Evolutionary conservation across 2,329 filamentous ascomycete species (phyloP).

Genomic region (Botrytis fragariae): DNA sequence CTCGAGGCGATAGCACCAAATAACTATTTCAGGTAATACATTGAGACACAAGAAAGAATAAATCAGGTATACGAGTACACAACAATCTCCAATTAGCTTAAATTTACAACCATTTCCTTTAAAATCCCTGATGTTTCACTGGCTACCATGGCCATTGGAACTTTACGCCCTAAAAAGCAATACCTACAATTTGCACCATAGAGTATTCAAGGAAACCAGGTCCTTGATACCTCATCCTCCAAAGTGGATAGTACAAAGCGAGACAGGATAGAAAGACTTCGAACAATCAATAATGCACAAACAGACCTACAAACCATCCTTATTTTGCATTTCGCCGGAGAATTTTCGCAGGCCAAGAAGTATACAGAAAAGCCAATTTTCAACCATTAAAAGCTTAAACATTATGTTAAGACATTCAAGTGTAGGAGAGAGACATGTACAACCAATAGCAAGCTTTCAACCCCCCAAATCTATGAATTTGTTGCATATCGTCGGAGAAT

Average conservation of each 20-base stretch:
- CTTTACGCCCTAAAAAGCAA: neutral
- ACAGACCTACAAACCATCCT: neutral
- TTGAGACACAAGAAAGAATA: too few relatives aligned
- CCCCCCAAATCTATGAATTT: neutral
- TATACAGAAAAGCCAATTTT: neutral
- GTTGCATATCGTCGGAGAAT: neutral
- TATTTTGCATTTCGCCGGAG: neutral
- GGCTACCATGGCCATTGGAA: accelerated
- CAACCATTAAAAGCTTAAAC: neutral
- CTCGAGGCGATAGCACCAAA: too few relatives aligned
- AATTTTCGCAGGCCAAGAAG: neutral
- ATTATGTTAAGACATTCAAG: too few relatives aligned
- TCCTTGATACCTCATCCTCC: neutral
- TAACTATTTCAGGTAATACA: too few relatives aligned
- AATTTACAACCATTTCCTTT: accelerated
- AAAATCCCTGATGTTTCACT: accelerated
- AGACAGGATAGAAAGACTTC: neutral
- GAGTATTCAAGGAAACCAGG: accelerated
- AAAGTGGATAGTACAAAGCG: neutral
- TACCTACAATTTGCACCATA: neutral
- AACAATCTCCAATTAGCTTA: too few relatives aligned
- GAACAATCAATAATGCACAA: neutral
- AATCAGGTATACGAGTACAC: too few relatives aligned
- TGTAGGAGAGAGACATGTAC: too few relatives aligned
- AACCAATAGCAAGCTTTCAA: too few relatives aligned